Percentiles rank a stretch among this genome's conserved stretches.
Evolutionary conservation across 805 yeast species (phyloP).

Genomic region (Maudiozyma turicensis): DNA sequence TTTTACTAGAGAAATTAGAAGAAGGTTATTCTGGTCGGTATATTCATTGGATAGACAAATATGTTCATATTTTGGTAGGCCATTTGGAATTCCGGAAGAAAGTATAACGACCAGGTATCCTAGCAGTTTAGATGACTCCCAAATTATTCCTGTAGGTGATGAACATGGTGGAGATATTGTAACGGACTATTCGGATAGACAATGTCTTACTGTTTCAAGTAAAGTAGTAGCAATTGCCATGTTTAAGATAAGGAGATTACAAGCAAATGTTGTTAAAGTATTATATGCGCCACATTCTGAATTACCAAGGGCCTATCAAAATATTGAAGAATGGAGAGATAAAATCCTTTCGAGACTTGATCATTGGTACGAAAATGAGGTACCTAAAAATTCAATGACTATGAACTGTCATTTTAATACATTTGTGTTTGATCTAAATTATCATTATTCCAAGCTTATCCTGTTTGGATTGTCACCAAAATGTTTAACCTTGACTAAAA

Average conservation of each 20-base stretch:
- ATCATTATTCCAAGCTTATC: slow-evolving; percentile 61
- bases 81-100: slow-evolving; percentile 82
- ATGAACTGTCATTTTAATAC: slow-evolving; percentile 70
- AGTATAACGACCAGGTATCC: slow-evolving; percentile 65
- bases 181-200: slow-evolving; percentile 32
- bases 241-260: slow-evolving; percentile 61
- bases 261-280: slow-evolving; percentile 64
- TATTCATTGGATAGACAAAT: slow-evolving; percentile 80
- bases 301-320: slow-evolving; percentile 51
- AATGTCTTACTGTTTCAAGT: slow-evolving; percentile 45
- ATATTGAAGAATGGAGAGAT: slow-evolving; percentile 53
- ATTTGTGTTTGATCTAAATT: slow-evolving; percentile 64
- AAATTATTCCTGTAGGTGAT: slow-evolving; percentile 30
- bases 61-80: slow-evolving; percentile 78
- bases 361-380: slow-evolving; percentile 46
- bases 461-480: slow-evolving; percentile 74
- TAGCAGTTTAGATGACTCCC: slow-evolving; percentile 62
- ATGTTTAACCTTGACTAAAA: slow-evolving; percentile 41
- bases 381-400: slow-evolving; percentile 45
- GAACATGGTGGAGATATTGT: slow-evolving; percentile 20
- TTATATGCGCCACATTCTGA: slow-evolving; percentile 60
- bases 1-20: slow-evolving; percentile 54
- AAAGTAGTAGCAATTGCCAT: slow-evolving; percentile 59
- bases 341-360: slow-evolving; percentile 44
- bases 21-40: slow-evolving; percentile 82